phyloP scores from a whole-genome alignment of 495 filamentous ascomycete species.

The Usnea hakonensis region DNA sequence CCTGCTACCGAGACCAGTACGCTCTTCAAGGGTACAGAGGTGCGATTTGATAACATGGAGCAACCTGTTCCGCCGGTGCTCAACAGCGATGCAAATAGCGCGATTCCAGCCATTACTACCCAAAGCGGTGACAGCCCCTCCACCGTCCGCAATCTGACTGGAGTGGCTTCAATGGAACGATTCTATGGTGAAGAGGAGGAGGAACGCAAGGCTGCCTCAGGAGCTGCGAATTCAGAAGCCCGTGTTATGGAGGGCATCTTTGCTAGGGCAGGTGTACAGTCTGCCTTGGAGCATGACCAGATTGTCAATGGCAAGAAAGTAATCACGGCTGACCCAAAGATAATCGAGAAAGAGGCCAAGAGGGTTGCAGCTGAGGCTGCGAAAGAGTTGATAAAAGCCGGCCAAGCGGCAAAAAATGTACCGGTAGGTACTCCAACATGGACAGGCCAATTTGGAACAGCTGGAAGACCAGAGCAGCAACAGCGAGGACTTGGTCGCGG shows the following conservation, averaged over 20 bases:
- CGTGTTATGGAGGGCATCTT: conserved; percentile 84
- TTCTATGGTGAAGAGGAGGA: conserved; percentile 40
- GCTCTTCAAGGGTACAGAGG: conserved; percentile 76
- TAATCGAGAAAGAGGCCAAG: conserved; percentile 74
- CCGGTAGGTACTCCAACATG: conserved; percentile 85
- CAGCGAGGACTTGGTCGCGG: conserved; percentile 27
- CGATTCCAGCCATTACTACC: conserved; percentile 9
- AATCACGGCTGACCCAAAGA: conserved; percentile 57
- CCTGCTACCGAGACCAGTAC: conserved; percentile 72
- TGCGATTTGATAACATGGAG: conserved; percentile 48
- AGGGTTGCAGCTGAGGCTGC: conserved; percentile 72
- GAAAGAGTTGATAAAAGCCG: conserved; percentile 61
- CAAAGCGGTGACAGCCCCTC: conserved; percentile 16
- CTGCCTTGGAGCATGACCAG: conserved; percentile 79
- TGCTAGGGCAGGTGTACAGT: conserved; percentile 72
- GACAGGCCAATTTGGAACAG: conserved; percentile 76
- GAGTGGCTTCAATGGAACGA: conserved; percentile 51
- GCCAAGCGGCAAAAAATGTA: conserved; percentile 58
- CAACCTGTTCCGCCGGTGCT: conserved; percentile 20
- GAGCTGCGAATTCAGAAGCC: conserved; percentile 43
- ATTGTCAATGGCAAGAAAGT: conserved; percentile 65
- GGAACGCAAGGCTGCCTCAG: conserved; percentile 33
- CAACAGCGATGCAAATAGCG: conserved; percentile 22
- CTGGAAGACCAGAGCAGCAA: conserved; percentile 47
- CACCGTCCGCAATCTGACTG: conserved; percentile 42